phyloP scores from a whole-genome alignment of 2,329 filamentous ascomycete genomes.

The Alternaria novae-zelandiae region DNA sequence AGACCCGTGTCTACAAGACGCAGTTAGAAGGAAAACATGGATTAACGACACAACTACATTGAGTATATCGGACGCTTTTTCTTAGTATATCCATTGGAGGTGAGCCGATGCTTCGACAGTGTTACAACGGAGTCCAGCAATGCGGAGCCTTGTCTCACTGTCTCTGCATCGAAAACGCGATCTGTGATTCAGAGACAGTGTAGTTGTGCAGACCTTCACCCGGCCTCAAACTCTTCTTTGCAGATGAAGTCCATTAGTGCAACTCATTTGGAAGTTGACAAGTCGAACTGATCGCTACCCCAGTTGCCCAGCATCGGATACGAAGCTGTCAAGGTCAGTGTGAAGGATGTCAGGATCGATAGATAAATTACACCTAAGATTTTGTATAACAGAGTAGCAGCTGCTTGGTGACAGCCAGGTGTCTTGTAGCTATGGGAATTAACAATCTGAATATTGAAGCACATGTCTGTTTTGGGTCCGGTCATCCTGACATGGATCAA shows the following conservation, averaged over 20 bases:
- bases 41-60: not conserved
- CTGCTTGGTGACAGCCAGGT: not conserved
- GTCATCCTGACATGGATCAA: not conserved
- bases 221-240: not conserved
- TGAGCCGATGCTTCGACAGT: not conserved
- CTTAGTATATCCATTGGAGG: not conserved
- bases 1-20: conserved; percentile 13
- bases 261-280: not conserved
- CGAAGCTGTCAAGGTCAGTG: not conserved
- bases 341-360: not conserved
- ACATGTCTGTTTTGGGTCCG: not conserved
- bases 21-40: not conserved
- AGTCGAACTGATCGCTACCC: not conserved
- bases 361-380: not conserved
- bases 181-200: not conserved
- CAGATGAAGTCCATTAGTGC: not conserved
- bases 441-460: not conserved
- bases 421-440: not conserved
- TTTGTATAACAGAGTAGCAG: not conserved
- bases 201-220: not conserved
- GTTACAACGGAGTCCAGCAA: not conserved
- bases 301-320: not conserved
- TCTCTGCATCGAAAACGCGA: not conserved
- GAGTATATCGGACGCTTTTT: not conserved
- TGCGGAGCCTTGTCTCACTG: not conserved